Percentiles rank a stretch among this genome's conserved stretches.
Evolutionary conservation across 768 basidiomycete species (phyloP).

Genomic region (Hemileccinum rubropunctum): DNA sequence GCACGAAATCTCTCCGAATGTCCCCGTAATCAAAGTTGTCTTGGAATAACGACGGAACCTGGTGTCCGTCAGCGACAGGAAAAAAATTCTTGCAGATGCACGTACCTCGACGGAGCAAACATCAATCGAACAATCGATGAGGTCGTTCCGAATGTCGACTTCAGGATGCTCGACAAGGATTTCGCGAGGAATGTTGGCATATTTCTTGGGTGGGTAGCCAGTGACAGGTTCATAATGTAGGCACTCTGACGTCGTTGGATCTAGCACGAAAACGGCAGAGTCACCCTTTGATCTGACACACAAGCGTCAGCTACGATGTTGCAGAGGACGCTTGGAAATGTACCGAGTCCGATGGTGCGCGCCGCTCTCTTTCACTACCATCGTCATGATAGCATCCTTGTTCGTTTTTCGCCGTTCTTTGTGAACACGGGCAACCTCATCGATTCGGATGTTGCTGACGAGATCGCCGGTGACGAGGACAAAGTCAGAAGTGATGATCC

Average conservation of each 20-base stretch:
- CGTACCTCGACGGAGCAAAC: conserved; percentile 90
- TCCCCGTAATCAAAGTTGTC: conserved; percentile 98
- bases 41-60: conserved; percentile 95
- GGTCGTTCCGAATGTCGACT: conserved; percentile 83
- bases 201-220: conserved; percentile 62
- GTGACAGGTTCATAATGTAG: conserved; percentile 80
- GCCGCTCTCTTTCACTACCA: conserved; percentile 84
- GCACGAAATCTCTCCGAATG: conserved; percentile 89
- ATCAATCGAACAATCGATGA: conserved; percentile 87
- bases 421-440: conserved; percentile 85
- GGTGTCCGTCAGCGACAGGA: conserved; percentile 5
- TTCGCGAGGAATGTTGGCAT: conserved; percentile 73
- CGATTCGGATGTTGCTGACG: conserved; percentile 89
- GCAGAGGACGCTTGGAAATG: conserved; percentile 18
- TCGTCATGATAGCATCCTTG: conserved; percentile 95
- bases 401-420: conserved; percentile 83
- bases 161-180: conserved; percentile 70
- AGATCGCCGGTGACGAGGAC: conserved; percentile 90
- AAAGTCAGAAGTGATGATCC: conserved; percentile 87
- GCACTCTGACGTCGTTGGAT: conserved; percentile 73
- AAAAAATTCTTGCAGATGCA: not conserved
- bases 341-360: conserved; percentile 71
- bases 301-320: not conserved
- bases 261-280: conserved; percentile 75
- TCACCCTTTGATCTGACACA: conserved; percentile 62